phyloP scores from a whole-genome alignment of 2,329 filamentous ascomycete genomes.

The Trichoderma citrinoviride region DNA sequence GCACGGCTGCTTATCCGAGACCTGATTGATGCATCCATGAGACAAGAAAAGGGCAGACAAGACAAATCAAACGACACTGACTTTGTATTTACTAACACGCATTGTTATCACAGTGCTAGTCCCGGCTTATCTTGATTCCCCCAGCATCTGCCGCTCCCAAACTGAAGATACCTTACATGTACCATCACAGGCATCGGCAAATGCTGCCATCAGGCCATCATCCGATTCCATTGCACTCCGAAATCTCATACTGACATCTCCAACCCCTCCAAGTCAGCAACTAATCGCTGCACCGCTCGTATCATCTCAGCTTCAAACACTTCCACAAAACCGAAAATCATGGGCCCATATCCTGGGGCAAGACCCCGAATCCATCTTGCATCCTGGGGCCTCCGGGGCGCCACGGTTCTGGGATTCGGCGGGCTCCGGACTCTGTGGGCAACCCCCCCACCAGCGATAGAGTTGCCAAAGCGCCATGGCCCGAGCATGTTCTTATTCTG shows the following conservation, averaged over 20 bases:
- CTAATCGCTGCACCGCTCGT: neutral
- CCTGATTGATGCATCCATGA: neutral
- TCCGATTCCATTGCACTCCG: neutral
- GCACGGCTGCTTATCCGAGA: neutral
- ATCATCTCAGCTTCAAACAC: neutral
- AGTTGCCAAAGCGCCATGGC: neutral
- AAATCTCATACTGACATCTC: neutral
- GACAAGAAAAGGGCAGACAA: neutral
- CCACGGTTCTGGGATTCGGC: constrained; percentile 30
- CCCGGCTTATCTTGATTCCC: neutral
- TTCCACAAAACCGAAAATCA: neutral
- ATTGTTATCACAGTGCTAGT: neutral
- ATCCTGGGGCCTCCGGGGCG: constrained; percentile 16
- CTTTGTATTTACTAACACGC: neutral
- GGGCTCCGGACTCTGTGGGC: constrained; percentile 28
- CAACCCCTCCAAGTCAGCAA: neutral
- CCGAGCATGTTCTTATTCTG: neutral
- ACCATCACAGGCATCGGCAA: neutral
- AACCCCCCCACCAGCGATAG: constrained; percentile 1
- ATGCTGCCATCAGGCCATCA: constrained; percentile 8
- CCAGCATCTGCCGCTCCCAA: neutral
- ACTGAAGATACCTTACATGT: neutral
- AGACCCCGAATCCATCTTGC: neutral
- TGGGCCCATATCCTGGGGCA: neutral
- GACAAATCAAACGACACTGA: neutral